Conservation (phyloP, 2,329 filamentous ascomycete species). For the Sporothrix humicola region DNA sequence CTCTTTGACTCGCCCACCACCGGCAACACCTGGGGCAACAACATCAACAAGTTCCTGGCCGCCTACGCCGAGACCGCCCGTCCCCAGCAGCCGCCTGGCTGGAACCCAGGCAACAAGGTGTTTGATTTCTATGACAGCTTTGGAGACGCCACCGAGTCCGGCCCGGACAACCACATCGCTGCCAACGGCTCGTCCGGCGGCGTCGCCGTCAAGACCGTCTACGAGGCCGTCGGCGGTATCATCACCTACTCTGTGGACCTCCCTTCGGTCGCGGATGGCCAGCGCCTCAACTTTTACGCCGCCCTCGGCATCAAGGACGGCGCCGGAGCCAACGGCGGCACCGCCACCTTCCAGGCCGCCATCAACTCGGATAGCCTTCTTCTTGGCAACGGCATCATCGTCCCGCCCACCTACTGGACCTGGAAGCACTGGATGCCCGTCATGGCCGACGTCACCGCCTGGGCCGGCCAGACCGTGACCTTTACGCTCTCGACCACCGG, state of each 20-base stretch:
- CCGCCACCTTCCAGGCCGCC: constrained; percentile 21
- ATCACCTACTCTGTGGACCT: not conserved
- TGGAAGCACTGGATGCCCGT: constrained; percentile 26
- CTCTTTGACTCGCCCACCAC: constrained; percentile 23
- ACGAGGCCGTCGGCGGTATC: constrained; percentile 14
- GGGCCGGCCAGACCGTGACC: constrained; percentile 15
- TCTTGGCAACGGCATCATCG: constrained; percentile 9
- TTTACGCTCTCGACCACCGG: not conserved
- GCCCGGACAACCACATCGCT: constrained; percentile 9
- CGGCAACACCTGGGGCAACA: constrained; percentile 9
- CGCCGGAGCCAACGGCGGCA: constrained; percentile 14
- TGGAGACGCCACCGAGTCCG: not conserved
- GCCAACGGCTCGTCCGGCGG: constrained; percentile 18
- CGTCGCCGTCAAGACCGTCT: constrained; percentile 17
- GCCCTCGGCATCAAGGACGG: constrained; percentile 22
- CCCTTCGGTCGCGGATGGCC: not conserved
- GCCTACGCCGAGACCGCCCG: constrained; percentile 15
- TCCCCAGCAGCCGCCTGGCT: constrained; percentile 5
- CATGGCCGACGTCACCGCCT: constrained; percentile 16
- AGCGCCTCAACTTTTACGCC: constrained; percentile 26
- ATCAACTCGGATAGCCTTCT: not conserved
- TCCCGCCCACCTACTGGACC: constrained; percentile 25
- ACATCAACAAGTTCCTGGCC: not conserved
- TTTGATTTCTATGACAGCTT: constrained; percentile 5
- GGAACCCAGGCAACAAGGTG: constrained; percentile 26